These are phyloP conservation scores for Pythium phragmiticola DNA, from an alignment of 352 stramenopile genomes.

Conservation along the genomic window DNA sequence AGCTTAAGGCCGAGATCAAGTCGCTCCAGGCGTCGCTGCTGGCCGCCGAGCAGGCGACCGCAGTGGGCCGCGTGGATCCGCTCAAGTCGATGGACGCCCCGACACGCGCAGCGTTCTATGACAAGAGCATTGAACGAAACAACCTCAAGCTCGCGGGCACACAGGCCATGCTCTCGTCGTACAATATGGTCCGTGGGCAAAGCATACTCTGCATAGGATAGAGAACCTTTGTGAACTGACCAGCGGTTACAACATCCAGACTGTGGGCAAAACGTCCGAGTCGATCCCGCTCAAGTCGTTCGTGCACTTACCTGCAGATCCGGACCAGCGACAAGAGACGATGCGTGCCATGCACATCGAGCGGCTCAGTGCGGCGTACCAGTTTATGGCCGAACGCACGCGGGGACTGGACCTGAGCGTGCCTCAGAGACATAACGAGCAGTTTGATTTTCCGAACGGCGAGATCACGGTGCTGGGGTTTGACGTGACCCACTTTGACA, in stretches of 20 bases:
- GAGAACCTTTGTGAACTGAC: too few species aligned
- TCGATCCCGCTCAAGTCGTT: conserved; percentile 14
- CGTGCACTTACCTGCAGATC: conserved; percentile 13
- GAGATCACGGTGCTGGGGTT: conserved; percentile 5
- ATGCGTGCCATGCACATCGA: not conserved
- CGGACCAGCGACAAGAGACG: not conserved
- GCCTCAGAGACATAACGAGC: conserved; percentile 12
- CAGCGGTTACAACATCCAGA: not conserved
- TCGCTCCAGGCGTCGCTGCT: conserved; percentile 2
- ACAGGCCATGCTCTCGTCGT: conserved; percentile 25
- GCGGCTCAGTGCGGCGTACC: conserved; percentile 8
- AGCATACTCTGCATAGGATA: not conserved
- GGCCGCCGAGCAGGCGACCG: not conserved
- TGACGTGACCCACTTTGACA: conserved; percentile 14
- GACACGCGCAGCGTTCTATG: not conserved
- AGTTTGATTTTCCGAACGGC: conserved; percentile 20
- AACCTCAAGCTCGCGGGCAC: conserved; percentile 13
- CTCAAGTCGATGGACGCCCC: not conserved
- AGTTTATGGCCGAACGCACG: conserved; percentile 17
- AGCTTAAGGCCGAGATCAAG: conserved; percentile 5
- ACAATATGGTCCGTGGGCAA: conserved; percentile 1
- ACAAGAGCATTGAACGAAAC: conserved; percentile 7
- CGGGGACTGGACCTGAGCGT: conserved; percentile 19
- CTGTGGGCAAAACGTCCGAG: not conserved
- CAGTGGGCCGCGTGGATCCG: not conserved